Evolutionary conservation across 345 rosid species (phyloP).

Genomic region (Acer yangbiense): DNA sequence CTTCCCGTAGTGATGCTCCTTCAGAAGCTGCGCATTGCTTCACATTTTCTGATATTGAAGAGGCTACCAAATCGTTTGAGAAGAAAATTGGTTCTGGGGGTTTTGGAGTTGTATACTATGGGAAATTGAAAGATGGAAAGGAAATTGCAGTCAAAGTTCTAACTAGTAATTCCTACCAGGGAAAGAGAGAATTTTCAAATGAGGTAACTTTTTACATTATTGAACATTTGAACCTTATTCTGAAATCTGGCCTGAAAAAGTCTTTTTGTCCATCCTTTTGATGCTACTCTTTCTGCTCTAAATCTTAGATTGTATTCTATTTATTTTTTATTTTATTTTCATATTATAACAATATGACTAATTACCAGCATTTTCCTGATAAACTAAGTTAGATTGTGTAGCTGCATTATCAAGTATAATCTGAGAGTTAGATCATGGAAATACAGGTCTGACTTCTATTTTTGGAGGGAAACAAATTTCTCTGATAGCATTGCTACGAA

Average conservation of each 20-base stretch:
- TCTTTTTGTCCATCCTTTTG: conserved; percentile 11
- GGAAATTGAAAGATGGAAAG: conserved; percentile 78
- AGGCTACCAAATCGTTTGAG: conserved; percentile 74
- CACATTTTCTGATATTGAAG: conserved; percentile 69
- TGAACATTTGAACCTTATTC: not conserved
- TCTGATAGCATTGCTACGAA: not conserved
- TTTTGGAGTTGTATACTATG: conserved; percentile 91
- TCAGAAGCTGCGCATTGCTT: conserved; percentile 87
- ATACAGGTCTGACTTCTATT: not conserved
- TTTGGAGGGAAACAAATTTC: conserved; percentile 1
- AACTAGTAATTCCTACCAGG: conserved; percentile 79
- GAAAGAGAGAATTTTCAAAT: conserved; percentile 88
- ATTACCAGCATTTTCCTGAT: not conserved
- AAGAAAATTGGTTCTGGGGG: conserved; percentile 98
- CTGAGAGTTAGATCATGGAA: not conserved
- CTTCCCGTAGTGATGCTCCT: conserved; percentile 65
- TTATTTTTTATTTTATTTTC: not conserved
- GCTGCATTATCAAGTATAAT: not conserved
- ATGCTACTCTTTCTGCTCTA: not conserved
- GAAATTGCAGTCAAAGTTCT: conserved; percentile 97
- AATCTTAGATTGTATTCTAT: not conserved
- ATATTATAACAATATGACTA: not conserved
- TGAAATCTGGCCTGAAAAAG: not conserved
- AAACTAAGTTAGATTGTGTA: not conserved
- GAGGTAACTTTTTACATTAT: conserved; percentile 57